Evolutionary conservation across 2,329 filamentous ascomycete species (phyloP).

Genomic region (Sordariomycetes sp.): DNA sequence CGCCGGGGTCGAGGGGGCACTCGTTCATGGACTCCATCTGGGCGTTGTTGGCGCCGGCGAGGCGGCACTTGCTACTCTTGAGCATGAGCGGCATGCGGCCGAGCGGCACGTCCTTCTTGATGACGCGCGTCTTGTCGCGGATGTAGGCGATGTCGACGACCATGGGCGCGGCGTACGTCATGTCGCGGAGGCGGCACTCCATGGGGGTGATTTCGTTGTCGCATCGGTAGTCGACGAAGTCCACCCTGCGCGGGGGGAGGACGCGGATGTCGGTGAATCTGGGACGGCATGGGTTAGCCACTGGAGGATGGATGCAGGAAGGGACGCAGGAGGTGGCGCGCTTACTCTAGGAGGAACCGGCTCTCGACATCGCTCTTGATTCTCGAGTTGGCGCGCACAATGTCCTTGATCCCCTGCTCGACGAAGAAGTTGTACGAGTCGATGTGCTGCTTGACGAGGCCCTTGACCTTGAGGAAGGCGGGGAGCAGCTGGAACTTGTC

Average conservation of each 20-base stretch:
- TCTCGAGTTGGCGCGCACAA: constrained; percentile 78
- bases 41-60: constrained; percentile 69
- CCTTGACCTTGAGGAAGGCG: constrained; percentile 97
- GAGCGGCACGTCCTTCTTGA: constrained; percentile 65
- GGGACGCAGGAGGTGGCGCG: too few species aligned
- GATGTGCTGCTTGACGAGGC: constrained; percentile 91
- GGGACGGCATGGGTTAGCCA: not conserved
- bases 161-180: constrained; percentile 96
- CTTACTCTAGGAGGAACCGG: constrained; percentile 73
- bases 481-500: constrained; percentile 97
- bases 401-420: constrained; percentile 92
- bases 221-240: constrained; percentile 58
- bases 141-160: constrained; percentile 86
- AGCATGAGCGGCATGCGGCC: constrained; percentile 95
- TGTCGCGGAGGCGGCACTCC: constrained; percentile 89
- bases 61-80: constrained; percentile 83
- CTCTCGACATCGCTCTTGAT: constrained; percentile 88
- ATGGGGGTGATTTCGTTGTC: constrained; percentile 76
- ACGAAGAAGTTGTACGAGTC: constrained; percentile 99
- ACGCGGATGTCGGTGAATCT: constrained; percentile 80
- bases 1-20: constrained; percentile 88
- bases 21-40: constrained; percentile 91
- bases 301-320: not conserved
- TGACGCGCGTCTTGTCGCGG: constrained; percentile 62
- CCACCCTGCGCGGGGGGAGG: constrained; percentile 64